These are phyloP conservation scores for Tetrahymena thermophila DNA, from an alignment of 73 alveolate genomes.

Conservation along the genomic window DNA sequence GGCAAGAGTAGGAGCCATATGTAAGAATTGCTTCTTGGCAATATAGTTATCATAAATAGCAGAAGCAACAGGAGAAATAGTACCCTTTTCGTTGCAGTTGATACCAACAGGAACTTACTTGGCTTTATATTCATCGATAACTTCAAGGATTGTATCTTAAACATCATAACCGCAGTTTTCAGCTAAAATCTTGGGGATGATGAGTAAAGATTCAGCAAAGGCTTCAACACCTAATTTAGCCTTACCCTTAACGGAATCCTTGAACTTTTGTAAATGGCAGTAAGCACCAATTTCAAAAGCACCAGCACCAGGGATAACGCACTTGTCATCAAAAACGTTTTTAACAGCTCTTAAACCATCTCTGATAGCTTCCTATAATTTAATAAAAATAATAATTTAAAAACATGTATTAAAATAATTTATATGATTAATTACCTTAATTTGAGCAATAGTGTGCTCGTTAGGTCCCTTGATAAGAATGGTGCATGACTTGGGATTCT, in stretches of 20 bases:
- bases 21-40: constrained; percentile 33
- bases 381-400: not conserved
- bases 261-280: constrained; percentile 58
- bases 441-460: constrained; percentile 97
- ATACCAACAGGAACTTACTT: constrained; percentile 83
- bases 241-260: constrained; percentile 65
- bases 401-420: not conserved
- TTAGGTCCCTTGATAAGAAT: constrained; percentile 97
- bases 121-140: constrained; percentile 59
- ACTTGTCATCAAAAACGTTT: constrained; percentile 93
- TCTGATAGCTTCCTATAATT: constrained; percentile 87
- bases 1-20: constrained; percentile 43
- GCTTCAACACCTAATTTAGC: constrained; percentile 89
- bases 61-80: constrained; percentile 36
- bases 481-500: constrained; percentile 99
- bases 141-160: constrained; percentile 75
- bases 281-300: constrained; percentile 96
- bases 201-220: constrained; percentile 87
- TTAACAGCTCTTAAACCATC: constrained; percentile 99
- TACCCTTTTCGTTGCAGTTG: constrained; percentile 47
- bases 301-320: constrained; percentile 99
- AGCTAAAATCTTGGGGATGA: constrained; percentile 86
- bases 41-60: constrained; percentile 35
- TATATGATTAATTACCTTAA: constrained; percentile 39
- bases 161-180: constrained; percentile 90